Base-by-base conservation (phyloP, 2,329 filamentous ascomycete species). In the Penicillium sp. region DNA sequence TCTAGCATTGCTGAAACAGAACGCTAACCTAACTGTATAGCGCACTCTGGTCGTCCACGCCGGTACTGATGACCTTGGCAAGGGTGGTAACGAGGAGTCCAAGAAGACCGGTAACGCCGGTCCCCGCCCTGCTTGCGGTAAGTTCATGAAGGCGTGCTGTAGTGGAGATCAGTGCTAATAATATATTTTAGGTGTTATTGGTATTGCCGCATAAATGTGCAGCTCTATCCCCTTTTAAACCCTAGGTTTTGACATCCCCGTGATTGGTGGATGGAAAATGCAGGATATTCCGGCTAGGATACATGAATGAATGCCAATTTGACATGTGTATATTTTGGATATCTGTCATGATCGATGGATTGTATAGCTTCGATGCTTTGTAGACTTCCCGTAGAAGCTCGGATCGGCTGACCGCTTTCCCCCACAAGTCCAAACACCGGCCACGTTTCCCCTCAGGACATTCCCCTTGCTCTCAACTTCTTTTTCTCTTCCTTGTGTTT, bases 61-160 rank as follows among this genome's bases (percentile, higher is more conserved):
- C 69, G 94, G 94, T 77, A 97, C 93, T 68, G 94, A 99, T 76
- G 94, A 99, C 75, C 91, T 99, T 66, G 94, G 94, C 79, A 90
- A 90, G 84, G 92, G 92, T 73, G 90, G 81, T 69, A 88, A 90
- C 81, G 91, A 93, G 81, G 92, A 97, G 83, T 96, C 91, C 73
- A 91, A 96, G 84, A 97, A 96, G 89, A 99, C 94, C 66, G 94
- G 94, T 68, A 99, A 97, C 78, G 94, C 94, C 75, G 94, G 94
- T 72, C 78, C 82, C 70, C 91, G 94, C 75, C 94, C 94, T 75
- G 94, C 94, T 76, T 99, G 94, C 81, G 94, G 94, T 90, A 85
- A 75, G 85, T 78, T 39, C 17, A 35, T 47, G 1, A 42, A 45
- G 5, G 8, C 4, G 29, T 21, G 17, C 23, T 55, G 13, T n/a